Percentiles rank a stretch among this genome's conserved stretches.
Evolutionary conservation across 208 protist species (phyloP).

Genomic region (Porcisia hertigi): DNA sequence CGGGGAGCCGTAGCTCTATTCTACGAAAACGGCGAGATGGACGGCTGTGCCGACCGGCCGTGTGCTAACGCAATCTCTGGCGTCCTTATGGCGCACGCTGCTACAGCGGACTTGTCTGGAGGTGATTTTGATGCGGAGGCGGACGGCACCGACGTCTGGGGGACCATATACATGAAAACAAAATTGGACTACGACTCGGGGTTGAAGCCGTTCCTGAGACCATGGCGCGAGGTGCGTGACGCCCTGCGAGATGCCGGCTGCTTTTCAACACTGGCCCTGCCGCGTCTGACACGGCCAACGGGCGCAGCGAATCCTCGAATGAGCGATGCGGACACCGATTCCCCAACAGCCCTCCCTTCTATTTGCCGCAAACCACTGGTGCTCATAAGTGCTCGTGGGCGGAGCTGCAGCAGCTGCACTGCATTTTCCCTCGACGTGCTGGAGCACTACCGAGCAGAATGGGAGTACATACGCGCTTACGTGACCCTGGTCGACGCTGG

Average conservation of each 20-base stretch:
- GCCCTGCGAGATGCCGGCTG: constrained; percentile 20
- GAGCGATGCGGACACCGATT: background rate
- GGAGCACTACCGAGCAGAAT: constrained; percentile 40
- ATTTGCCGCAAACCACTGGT: constrained; percentile 38
- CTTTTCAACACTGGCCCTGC: constrained; percentile 24
- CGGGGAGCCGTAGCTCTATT: background rate
- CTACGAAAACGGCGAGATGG: background rate
- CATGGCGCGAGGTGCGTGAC: constrained; percentile 19
- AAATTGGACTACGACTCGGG: constrained; percentile 19
- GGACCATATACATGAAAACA: background rate
- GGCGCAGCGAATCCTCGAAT: background rate
- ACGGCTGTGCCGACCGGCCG: background rate
- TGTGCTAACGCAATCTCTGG: background rate
- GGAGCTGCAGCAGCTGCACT: constrained; percentile 26
- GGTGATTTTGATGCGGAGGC: background rate
- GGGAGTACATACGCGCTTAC: constrained; percentile 44
- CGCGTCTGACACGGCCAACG: constrained; percentile 7
- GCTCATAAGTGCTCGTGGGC: constrained; percentile 30
- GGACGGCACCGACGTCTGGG: background rate
- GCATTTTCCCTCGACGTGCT: constrained; percentile 16
- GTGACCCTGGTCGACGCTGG: constrained; percentile 57
- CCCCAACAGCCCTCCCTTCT: constrained; percentile 8
- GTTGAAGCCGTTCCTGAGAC: constrained; percentile 21
- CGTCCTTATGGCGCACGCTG: constrained; percentile 10
- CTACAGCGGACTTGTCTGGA: background rate